Evolutionary conservation across 352 stramenopile genomes (phyloP), one percentile per base, ranked within the genome.

Genomic region (Phytophthora multivora): DNA sequence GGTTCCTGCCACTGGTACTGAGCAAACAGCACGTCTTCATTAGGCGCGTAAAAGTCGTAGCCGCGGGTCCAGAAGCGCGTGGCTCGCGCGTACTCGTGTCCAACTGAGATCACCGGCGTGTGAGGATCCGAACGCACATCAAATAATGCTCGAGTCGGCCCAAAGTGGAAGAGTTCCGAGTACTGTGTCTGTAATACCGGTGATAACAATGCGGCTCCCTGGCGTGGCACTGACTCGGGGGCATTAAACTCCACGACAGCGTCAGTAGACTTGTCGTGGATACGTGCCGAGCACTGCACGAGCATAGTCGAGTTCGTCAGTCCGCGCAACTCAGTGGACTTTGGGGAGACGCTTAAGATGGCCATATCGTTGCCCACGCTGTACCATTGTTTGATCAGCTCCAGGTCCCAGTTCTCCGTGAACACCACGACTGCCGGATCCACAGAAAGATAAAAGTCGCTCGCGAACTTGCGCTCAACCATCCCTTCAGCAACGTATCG

Each of bases 41-140:
- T 77, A 6, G 84, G 88, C 16, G 88, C 66, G 63, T 96, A 96
- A 41, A 96, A 95, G 38, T 96, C 88, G 68, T 90, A 95, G 25
- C 86, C 88, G 15, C 73, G 69, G 25, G 88, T 96, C 88, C 88
- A 96, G 60, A 94, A 96, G 23, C 88, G 84, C 23, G 84, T 78
- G 2, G 88, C 88, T 15, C 88, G 84, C 45, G 79, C 75, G 59
- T 92, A 96, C 35, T 94, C 86, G 59, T 83, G 56, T 15, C 86
- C 88, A 41, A 89, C 72, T 1, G 65, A 75, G 18, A 90, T 51
- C 23, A 83, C 47, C n/a, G 79, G 52, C 2, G 87, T 80, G 55
- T 93, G 67, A 4, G 88, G 83, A 48, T 96, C 88, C 1, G 88
- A 94, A 8, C 83, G 88, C 45, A 94, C 79, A 19, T 69, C 69